Evolutionary conservation across 768 basidiomycete species (phyloP).

Genomic region (Mycena kentingensis): DNA sequence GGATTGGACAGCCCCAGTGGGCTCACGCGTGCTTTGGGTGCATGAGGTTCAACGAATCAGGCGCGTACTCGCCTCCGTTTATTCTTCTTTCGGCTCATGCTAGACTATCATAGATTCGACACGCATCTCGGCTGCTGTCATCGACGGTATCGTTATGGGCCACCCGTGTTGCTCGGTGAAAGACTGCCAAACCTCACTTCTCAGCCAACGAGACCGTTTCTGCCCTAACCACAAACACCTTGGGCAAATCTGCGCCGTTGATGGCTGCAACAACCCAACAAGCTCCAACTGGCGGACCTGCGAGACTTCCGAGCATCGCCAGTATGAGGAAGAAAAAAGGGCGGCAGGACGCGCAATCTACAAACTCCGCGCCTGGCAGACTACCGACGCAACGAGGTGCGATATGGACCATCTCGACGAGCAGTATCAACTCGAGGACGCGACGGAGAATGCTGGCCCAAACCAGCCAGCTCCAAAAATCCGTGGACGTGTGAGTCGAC

Average conservation of each 20-base stretch:
- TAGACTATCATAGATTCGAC: not conserved
- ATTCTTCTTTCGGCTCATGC: not conserved
- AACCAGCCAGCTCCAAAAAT: too few relatives aligned
- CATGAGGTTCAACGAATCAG: conserved; percentile 1
- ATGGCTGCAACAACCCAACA: not conserved
- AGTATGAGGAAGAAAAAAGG: too few relatives aligned
- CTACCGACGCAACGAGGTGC: too few relatives aligned
- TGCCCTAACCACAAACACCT: not conserved
- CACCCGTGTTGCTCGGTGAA: not conserved
- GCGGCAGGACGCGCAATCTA: too few relatives aligned
- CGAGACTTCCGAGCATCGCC: too few relatives aligned
- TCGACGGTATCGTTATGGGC: not conserved
- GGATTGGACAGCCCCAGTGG: conserved; percentile 12
- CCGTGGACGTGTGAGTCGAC: too few relatives aligned
- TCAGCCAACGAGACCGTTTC: not conserved
- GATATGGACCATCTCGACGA: too few relatives aligned
- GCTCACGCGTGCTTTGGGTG: conserved; percentile 9
- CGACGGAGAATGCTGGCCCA: too few relatives aligned
- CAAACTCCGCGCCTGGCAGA: too few relatives aligned
- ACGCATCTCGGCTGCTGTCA: not conserved
- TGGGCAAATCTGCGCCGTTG: not conserved
- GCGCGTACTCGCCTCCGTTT: conserved; percentile 1
- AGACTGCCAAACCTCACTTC: not conserved
- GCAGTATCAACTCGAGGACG: too few relatives aligned
- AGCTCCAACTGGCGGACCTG: too few relatives aligned